Evolutionary conservation across 2,329 filamentous ascomycete species (phyloP).

Genomic region (Colletotrichum somersetense): DNA sequence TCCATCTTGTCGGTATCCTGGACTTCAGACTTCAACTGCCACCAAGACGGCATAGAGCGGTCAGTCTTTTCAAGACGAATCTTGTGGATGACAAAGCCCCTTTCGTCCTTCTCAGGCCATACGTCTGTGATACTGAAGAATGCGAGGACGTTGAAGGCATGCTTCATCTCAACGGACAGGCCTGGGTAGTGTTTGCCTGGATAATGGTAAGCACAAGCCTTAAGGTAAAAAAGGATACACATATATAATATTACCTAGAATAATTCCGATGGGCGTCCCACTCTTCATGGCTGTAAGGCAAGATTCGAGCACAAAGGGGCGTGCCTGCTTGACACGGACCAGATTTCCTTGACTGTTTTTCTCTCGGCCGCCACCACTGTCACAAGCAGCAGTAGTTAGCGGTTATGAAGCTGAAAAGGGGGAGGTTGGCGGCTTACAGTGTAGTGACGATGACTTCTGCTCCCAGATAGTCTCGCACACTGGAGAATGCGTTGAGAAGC

Average conservation of each 20-base stretch:
- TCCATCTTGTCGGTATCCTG: neutral
- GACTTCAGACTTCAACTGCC: constrained; percentile 56
- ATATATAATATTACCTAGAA: constrained; percentile 59
- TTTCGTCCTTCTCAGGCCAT: constrained; percentile 70
- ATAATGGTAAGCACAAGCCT: constrained; percentile 44
- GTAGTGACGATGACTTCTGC: constrained; percentile 73
- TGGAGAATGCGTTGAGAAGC: constrained; percentile 68
- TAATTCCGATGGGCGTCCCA: constrained; percentile 65
- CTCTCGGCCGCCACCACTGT: constrained; percentile 66
- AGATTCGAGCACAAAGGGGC: constrained; percentile 30
- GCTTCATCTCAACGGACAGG: constrained; percentile 63
- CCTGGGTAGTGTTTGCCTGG: constrained; percentile 64
- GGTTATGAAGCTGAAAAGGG: neutral
- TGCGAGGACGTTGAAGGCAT: constrained; percentile 75
- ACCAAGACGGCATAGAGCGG: constrained; percentile 66
- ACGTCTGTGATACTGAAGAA: constrained; percentile 77
- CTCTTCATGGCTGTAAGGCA: constrained; percentile 56
- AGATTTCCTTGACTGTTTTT: constrained; percentile 60
- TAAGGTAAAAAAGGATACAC: too few species aligned
- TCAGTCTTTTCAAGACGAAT: constrained; percentile 76
- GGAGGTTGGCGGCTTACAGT: constrained; percentile 58
- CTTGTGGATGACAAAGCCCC: constrained; percentile 58
- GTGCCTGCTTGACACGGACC: constrained; percentile 54
- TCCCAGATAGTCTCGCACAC: constrained; percentile 68
- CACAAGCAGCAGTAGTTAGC: constrained; percentile 41